These are phyloP conservation scores for Alloteropsis semialata DNA, from an alignment of 176 grass and related monocot species.

Conservation along the genomic window DNA sequence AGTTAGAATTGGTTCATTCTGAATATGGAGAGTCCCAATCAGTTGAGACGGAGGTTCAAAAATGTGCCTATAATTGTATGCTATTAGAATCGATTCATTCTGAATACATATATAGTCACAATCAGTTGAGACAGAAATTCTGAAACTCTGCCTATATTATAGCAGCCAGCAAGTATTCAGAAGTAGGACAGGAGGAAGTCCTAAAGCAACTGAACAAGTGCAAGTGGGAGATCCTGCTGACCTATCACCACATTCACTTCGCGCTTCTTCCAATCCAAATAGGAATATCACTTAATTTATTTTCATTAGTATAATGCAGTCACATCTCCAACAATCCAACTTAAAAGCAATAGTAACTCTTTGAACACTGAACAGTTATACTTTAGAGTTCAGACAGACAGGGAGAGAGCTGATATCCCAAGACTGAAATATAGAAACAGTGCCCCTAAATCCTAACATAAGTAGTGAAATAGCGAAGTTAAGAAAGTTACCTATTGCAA, in stretches of 20 bases:
- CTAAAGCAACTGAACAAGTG: background rate
- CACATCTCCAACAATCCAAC: background rate
- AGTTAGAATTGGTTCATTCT: background rate
- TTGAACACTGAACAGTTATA: background rate
- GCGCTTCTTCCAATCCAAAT: background rate
- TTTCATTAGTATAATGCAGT: too few species aligned
- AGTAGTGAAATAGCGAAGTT: background rate
- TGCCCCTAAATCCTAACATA: background rate
- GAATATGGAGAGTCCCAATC: background rate
- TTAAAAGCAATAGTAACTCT: background rate
- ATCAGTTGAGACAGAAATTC: too few species aligned
- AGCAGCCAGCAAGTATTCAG: background rate
- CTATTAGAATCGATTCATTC: background rate
- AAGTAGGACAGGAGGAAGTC: background rate
- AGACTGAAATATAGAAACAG: background rate
- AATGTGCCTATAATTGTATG: too few species aligned
- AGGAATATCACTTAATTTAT: too few species aligned
- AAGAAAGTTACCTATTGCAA: constrained; percentile 72
- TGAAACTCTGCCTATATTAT: background rate
- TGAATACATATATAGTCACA: background rate
- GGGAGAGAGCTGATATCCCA: background rate
- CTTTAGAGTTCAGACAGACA: background rate
- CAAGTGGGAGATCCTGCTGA: background rate
- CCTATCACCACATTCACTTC: too few species aligned
- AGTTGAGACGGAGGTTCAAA: too few species aligned